Evolutionary conservation across 108 stramenopile genomes (phyloP), one percentile per base, ranked within the genome.

Genomic region (Chaetoceros muelleri): DNA sequence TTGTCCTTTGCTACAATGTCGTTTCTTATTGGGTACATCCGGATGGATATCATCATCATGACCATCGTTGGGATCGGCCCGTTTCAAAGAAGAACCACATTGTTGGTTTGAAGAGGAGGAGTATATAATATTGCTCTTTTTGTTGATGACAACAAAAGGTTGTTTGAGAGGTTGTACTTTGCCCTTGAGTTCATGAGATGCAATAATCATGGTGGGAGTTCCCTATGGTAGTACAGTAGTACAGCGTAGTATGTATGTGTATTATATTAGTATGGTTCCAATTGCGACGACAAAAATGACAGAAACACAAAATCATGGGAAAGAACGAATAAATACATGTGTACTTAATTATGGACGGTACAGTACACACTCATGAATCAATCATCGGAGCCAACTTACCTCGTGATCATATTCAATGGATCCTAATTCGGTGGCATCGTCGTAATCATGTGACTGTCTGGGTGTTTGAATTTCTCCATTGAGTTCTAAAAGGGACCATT

Each of bases 111-210:
- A 24, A 10, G 5, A 5, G 10, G 8, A 10, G 16, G 8, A 8
- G 25, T 51, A 5, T 10, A 5, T 26, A 10, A 10, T 10, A 51
- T 26, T 16, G 16, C 24, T 26, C 31, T 66, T 44, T 64, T 76
- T 76, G 31, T 78, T 62, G 49, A 87, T 63, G 2, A 87, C 69
- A 57, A 73, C 79, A 58, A 87, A 82, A 24, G 82, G 82, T 27
- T 84, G 69, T 48, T 82, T 81, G 22, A 84, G 34, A 22, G 46
- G 63, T 49, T 68, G 71, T 8, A 74, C 59, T 27, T 55, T 66
- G 22, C 86, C 86, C 56, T 75, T 80, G 24, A 87, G 71, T 60
- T 79, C 64, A 44, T 87, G 82, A 47, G 71, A 76, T 27, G 82
- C 86, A 45, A 82, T 52, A 5, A 73, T 82, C 56, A 87, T 51